Percentiles rank a stretch among this genome's conserved stretches.
phyloP scores from a whole-genome alignment of 768 basidiomycete species.

The Tubosaeta sp. region DNA sequence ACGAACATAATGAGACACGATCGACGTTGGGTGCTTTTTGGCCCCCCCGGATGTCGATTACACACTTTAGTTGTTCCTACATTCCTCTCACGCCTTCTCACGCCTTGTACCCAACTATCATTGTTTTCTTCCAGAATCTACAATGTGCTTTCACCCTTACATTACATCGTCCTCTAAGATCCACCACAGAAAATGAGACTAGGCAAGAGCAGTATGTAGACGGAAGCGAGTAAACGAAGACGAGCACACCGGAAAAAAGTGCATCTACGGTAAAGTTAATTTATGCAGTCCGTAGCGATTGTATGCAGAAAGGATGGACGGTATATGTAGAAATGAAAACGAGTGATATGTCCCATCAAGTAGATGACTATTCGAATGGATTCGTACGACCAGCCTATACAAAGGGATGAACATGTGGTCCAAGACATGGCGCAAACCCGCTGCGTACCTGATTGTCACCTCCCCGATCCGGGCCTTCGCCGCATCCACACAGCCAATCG shows the following conservation, averaged over 20 bases:
- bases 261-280: slow-evolving; percentile 3
- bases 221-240: slow-evolving; percentile 7
- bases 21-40: not conserved
- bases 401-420: not conserved
- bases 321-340: slow-evolving; percentile 7
- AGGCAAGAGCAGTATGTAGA: slow-evolving; percentile 13
- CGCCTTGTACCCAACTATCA: not conserved
- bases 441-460: slow-evolving; percentile 63
- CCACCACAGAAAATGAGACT: slow-evolving; percentile 7
- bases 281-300: slow-evolving; percentile 12
- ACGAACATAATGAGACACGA: not conserved
- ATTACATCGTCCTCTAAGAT: slow-evolving; percentile 13
- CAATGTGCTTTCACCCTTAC: slow-evolving; percentile 4
- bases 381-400: slow-evolving; percentile 72
- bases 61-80: not conserved
- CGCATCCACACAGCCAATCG: slow-evolving; percentile 80
- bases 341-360: not conserved
- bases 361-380: slow-evolving; percentile 38
- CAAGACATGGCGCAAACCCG: not conserved
- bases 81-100: not conserved
- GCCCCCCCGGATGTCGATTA: not conserved
- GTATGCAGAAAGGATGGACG: slow-evolving; percentile 1
- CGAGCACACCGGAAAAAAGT: not conserved
- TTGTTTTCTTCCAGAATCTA: slow-evolving; percentile 10
- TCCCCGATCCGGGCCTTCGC: slow-evolving; percentile 68